Conservation (phyloP, 2,329 filamentous ascomycete genomes). For the Alternaria burnsii region DNA sequence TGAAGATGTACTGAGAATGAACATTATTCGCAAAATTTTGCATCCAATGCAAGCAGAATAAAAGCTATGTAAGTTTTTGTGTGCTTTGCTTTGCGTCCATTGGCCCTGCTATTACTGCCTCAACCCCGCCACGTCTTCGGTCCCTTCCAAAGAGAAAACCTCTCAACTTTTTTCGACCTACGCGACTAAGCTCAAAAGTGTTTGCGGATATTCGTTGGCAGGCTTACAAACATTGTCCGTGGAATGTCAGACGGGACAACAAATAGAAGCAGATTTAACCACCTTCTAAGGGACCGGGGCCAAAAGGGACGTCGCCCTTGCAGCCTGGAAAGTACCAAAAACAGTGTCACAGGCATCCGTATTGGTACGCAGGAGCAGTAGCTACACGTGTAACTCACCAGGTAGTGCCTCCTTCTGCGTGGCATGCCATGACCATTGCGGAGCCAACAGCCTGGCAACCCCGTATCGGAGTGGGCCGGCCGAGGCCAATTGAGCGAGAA, state of each 20-base stretch:
- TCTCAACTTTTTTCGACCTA: neutral
- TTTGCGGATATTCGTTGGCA: neutral
- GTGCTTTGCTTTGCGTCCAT: neutral
- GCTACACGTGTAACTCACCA: constrained; percentile 53
- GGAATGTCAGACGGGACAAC: neutral
- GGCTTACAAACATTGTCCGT: neutral
- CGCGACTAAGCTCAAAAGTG: too few relatives aligned
- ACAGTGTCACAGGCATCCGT: constrained; percentile 58
- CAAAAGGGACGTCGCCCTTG: constrained; percentile 52
- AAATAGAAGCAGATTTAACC: neutral
- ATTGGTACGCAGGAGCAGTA: constrained; percentile 48
- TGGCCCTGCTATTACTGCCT: neutral
- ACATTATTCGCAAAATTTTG: neutral
- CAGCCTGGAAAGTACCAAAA: constrained; percentile 57
- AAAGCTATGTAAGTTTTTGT: neutral
- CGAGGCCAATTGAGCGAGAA: constrained; percentile 7
- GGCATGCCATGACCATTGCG: constrained; percentile 57
- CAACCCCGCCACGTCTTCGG: neutral
- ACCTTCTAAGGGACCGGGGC: constrained; percentile 42
- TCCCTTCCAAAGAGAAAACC: neutral
- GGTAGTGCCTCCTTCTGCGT: constrained; percentile 54
- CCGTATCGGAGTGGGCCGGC: constrained; percentile 54
- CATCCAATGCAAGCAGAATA: neutral
- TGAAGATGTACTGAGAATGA: neutral
- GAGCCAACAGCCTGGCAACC: constrained; percentile 60